phyloP scores from a whole-genome alignment of 2,329 filamentous ascomycete genomes.

The Xylariaceae sp. region DNA sequence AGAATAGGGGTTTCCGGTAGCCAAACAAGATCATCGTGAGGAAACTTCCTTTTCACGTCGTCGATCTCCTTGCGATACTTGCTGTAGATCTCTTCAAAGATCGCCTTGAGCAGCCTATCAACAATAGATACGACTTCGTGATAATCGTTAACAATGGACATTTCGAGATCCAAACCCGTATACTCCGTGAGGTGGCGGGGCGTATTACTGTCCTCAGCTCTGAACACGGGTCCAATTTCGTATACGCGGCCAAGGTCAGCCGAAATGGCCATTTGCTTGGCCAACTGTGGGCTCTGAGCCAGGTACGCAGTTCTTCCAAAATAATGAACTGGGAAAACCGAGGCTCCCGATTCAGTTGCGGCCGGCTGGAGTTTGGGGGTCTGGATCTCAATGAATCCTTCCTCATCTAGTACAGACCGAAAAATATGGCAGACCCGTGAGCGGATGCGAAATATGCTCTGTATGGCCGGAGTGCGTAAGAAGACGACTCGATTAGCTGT shows the following conservation, averaged over 20 bases:
- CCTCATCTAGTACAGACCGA: constrained; percentile 65
- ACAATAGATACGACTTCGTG: constrained; percentile 78
- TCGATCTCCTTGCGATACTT: constrained; percentile 67
- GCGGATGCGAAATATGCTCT: constrained; percentile 83
- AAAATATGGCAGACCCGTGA: constrained; percentile 76
- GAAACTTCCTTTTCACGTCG: constrained; percentile 75
- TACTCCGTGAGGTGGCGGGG: constrained; percentile 93
- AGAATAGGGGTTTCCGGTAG: constrained; percentile 79
- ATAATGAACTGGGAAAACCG: constrained; percentile 88
- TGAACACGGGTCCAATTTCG: constrained; percentile 85
- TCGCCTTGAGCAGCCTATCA: constrained; percentile 74
- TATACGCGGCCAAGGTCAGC: constrained; percentile 87
- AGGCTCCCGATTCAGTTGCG: constrained; percentile 85
- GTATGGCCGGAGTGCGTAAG: constrained; percentile 77
- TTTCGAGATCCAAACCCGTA: constrained; percentile 87
- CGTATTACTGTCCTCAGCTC: constrained; percentile 92
- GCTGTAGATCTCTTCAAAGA: constrained; percentile 67
- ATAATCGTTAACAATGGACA: constrained; percentile 85
- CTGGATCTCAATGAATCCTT: constrained; percentile 87
- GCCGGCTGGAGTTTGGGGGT: constrained; percentile 87
- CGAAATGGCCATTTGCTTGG: constrained; percentile 89
- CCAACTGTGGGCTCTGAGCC: constrained; percentile 84
- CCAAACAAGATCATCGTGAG: constrained; percentile 81
- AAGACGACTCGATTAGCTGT: constrained; percentile 76
- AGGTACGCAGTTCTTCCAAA: constrained; percentile 83